Base-by-base conservation (phyloP, 2,329 filamentous ascomycete species). In the Trichophyton verrucosum region DNA sequence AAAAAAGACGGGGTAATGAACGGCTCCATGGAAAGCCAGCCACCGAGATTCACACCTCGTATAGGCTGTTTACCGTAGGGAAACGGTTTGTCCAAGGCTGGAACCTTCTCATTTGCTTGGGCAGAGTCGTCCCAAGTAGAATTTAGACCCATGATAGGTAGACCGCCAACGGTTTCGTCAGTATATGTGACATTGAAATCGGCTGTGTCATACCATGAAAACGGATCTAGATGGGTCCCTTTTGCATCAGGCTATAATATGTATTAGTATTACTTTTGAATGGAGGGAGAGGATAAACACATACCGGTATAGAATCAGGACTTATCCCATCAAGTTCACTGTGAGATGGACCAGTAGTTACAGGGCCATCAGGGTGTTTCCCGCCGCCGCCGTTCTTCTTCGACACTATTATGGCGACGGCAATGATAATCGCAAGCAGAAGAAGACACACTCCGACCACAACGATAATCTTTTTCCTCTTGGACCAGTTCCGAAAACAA, bases 121-220 rank as follows among this genome's bases (percentile, higher is more conserved):
- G 82, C 78, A 24, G 86, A 88, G 74, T 99, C 91, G 71, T 97
- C 87, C 89, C 90, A 99, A 0, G 83, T 80, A 0, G 84, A 85
- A 69, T 88, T 87, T 24, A 99, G 80, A 0, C 94, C 94, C 85
- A 97, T 97, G 62, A 97, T 74, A 0, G 90, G 86, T n/a, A 99
- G 80, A 2, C 86, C 88, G 20, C 94, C 94, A 0, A 97, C 86
- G 13, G 85, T 91, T 57, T 84, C 82, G 63, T 86, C 84, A 0
- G 94, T 99, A 71, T 95, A 99, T 0, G 94, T 97, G 63, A 92
- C 82, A 71, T 99, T 99, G 78, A 97, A 96, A 68, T 91, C 90
- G 0, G 80, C 82, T 0, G 91, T 96, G 67, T 95, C 87, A 66
- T 88, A 87, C 94, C 94, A 99, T 1, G 86, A 85, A 72, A 90